phyloP scores from a whole-genome alignment of 306 rosid genomes.

The Quercus berberidifolia region DNA sequence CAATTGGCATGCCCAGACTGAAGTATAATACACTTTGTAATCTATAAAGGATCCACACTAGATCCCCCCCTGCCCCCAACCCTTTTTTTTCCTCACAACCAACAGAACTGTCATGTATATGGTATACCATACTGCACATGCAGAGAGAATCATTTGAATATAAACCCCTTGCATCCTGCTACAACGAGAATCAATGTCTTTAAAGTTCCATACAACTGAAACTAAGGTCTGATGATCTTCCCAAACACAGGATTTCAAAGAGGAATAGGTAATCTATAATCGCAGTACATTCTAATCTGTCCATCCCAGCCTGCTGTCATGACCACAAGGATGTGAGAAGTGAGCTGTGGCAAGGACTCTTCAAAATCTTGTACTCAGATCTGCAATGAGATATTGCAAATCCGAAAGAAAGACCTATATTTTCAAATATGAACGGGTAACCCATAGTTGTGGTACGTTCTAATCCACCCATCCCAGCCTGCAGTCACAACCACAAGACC shows the following conservation, averaged over 20 bases:
- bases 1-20: constrained; percentile 13
- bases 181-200: neutral
- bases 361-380: constrained; percentile 64
- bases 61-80: neutral
- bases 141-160: constrained; percentile 10
- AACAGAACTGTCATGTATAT: neutral
- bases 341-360: constrained; percentile 59
- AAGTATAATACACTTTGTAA: constrained; percentile 24
- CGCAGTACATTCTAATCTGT: constrained; percentile 53
- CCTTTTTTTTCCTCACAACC: no score
- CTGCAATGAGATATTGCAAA: constrained; percentile 10
- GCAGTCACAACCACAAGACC: constrained; percentile 78
- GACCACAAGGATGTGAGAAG: constrained; percentile 52
- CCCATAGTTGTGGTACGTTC: constrained; percentile 72
- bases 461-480: constrained; percentile 76
- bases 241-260: constrained; percentile 20
- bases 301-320: constrained; percentile 81
- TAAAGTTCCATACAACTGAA: constrained; percentile 14
- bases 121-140: constrained; percentile 1
- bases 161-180: constrained; percentile 16
- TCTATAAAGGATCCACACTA: constrained; percentile 9
- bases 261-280: constrained; percentile 58
- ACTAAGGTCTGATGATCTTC: neutral
- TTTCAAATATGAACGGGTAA: constrained; percentile 53
- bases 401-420: neutral